These are phyloP conservation scores for Salix exigua DNA, from an alignment of 345 rosid species.

Conservation along the genomic window DNA sequence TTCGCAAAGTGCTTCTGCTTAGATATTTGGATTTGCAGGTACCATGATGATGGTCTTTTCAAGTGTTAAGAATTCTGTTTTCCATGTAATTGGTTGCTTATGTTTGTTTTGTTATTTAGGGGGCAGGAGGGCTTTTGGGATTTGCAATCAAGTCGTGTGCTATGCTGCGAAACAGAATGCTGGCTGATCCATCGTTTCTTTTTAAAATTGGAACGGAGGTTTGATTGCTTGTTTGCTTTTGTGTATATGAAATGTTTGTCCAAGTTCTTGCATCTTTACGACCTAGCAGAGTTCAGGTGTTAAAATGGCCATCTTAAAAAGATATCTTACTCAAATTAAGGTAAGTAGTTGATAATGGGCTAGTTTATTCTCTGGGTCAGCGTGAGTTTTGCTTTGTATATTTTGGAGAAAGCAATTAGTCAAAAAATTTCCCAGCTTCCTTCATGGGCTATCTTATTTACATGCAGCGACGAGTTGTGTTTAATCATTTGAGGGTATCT, in stretches of 20 bases:
- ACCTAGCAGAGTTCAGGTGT: too few relatives aligned
- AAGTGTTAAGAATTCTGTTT: conserved; percentile 6
- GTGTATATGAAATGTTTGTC: neutral
- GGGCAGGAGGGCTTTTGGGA: conserved; percentile 63
- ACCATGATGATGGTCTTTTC: too few relatives aligned
- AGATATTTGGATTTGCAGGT: conserved; percentile 81
- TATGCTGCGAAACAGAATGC: conserved; percentile 81
- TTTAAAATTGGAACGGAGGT: conserved; percentile 96
- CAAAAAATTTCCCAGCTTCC: too few relatives aligned
- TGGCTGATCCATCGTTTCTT: conserved; percentile 94
- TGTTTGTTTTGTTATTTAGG: conserved; percentile 32
- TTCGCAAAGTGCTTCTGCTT: conserved; percentile 60
- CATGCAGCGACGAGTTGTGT: too few relatives aligned
- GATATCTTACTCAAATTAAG: neutral
- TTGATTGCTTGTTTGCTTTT: neutral
- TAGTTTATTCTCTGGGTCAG: neutral
- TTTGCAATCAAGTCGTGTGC: conserved; percentile 59
- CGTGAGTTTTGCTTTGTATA: neutral
- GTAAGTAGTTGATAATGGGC: neutral
- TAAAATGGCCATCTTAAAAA: neutral
- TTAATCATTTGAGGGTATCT: neutral
- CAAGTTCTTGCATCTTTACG: neutral
- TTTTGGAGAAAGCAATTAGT: too few relatives aligned
- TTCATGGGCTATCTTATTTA: too few relatives aligned
- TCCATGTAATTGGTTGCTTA: neutral